Evolutionary conservation across 352 stramenopile genomes (phyloP).

Genomic region (Phytophthora pini): DNA sequence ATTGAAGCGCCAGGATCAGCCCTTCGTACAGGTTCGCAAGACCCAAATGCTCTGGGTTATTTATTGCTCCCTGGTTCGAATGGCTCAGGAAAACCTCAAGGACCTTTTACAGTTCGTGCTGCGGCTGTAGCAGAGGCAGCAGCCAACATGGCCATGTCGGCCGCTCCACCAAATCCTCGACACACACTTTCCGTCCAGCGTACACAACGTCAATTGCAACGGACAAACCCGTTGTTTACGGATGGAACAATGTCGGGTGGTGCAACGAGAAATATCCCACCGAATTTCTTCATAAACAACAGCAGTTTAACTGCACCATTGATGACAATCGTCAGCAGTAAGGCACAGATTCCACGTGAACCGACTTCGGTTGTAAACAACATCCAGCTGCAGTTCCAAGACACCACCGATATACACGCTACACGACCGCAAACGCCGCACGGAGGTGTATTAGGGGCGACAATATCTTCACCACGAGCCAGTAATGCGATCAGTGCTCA

Average conservation of each 20-base stretch:
- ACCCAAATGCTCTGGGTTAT: conserved; percentile 17
- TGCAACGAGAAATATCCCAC: conserved; percentile 17
- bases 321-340: conserved; percentile 36
- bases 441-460: conserved; percentile 9
- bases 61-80: conserved; percentile 13
- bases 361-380: conserved; percentile 12
- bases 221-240: background rate
- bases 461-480: conserved; percentile 22
- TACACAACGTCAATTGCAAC: conserved; percentile 18
- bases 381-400: conserved; percentile 28
- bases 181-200: conserved; percentile 18
- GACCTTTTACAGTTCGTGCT: conserved; percentile 34
- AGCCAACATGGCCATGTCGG: conserved; percentile 24
- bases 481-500: conserved; percentile 19
- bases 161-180: conserved; percentile 8
- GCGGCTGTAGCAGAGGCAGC: conserved; percentile 32
- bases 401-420: background rate
- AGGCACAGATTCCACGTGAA: conserved; percentile 21
- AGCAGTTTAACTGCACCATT: conserved; percentile 38
- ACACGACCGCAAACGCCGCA: conserved; percentile 22
- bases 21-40: conserved; percentile 19
- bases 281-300: conserved; percentile 33
- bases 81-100: conserved; percentile 7
- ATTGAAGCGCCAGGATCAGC: conserved; percentile 20
- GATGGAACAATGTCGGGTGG: conserved; percentile 11